phyloP scores from a whole-genome alignment of 2,329 filamentous ascomycete species.

The Colletotrichum abscissum region DNA sequence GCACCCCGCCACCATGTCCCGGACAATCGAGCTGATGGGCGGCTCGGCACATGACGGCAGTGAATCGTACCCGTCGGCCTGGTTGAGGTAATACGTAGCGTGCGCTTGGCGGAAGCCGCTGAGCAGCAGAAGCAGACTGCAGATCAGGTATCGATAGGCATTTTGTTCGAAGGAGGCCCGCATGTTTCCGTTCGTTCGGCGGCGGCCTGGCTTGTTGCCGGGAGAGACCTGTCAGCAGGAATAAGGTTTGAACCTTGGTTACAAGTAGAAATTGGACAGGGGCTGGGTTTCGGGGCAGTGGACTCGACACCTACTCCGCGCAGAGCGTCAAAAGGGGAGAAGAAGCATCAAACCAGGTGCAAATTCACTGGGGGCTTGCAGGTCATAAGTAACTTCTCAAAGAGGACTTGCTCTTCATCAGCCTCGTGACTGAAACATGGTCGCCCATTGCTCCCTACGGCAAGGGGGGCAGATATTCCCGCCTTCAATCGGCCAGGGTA shows the following conservation, averaged over 20 bases:
- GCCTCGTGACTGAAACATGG: not conserved
- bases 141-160: not conserved
- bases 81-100: not conserved
- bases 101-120: not conserved
- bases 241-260: not conserved
- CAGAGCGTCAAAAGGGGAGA: not conserved
- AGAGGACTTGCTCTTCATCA: not conserved
- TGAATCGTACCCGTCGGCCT: not conserved
- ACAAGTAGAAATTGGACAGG: not conserved
- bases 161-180: not conserved
- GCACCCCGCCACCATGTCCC: not conserved
- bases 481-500: not conserved
- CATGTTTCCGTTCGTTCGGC: not conserved
- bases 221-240: not conserved
- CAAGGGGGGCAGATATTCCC: not conserved
- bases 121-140: not conserved
- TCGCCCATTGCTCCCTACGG: not conserved
- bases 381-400: not conserved
- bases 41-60: not conserved
- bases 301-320: not conserved
- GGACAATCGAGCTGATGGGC: not conserved
- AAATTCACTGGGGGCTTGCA: not conserved
- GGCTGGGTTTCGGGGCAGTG: not conserved
- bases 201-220: not conserved
- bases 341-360: not conserved